Evolutionary conservation across 805 yeast species (phyloP), one percentile per base, ranked within the genome.

Genomic region (Hyphopichia homilentoma): DNA sequence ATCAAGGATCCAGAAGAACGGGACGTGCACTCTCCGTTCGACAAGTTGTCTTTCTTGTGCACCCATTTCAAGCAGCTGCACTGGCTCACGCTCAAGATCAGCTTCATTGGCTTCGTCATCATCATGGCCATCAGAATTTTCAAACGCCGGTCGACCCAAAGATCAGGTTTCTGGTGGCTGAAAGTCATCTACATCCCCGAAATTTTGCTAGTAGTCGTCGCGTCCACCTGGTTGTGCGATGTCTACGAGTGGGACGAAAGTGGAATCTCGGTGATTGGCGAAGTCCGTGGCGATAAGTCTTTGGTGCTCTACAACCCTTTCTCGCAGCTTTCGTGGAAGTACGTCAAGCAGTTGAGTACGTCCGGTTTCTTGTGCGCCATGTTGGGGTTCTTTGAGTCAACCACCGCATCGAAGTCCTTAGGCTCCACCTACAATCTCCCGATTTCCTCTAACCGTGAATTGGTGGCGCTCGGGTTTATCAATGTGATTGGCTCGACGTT

Each of bases 341-440:
- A 82, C 39, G 69, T 74, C 32, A 67, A 70, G 16, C 57, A 79
- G 30, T 71, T 86, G 45, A 68, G 78, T n/a, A 71, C 90, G 1
- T 76, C 93, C 0, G 70, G 71, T 3, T 77, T 88, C 39, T 70
- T 83, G 36, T 77, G 85, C 40, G 94, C 96, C 0, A 74, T 87
- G 50, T 61, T 90, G 22, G 97, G 97, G 0, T 87, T 90, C 51
- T 84, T 90, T 46, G 97, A 90, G 54, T 81, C 95, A 6, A 84
- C 96, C 1, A 88, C 96, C 0, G 96, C 97, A 1, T 84, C 89
- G 13, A 86, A 93, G 55, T 75, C 95, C 0, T 62, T 93, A 17
- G 93, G 94, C 1, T 72, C 89, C 1, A 66, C 72, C n/a, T 78
- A 77, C 41, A 82, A 84, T 40, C 52, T 75, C 21, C 81, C 86